Conservation (phyloP, 208 protist species). For the Trypanosoma conorhini region DNA sequence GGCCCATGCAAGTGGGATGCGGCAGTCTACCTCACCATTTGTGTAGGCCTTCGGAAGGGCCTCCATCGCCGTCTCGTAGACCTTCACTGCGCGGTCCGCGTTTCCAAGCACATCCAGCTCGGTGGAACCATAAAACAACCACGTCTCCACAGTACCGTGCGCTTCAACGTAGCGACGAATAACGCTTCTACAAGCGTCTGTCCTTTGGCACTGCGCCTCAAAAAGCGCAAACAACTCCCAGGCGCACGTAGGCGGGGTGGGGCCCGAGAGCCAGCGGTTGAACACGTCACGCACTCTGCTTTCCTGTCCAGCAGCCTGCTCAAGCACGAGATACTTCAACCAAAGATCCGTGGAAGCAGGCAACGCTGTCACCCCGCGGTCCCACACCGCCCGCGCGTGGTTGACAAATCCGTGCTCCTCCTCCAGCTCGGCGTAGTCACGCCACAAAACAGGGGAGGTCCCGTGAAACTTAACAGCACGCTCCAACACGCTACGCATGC, state of each 20-base stretch:
- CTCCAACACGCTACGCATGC: constrained; percentile 97
- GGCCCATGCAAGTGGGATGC: constrained; percentile 69
- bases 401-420: constrained; percentile 96
- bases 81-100: constrained; percentile 45
- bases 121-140: constrained; percentile 89
- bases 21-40: constrained; percentile 42
- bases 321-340: constrained; percentile 96
- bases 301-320: constrained; percentile 96
- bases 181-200: constrained; percentile 50
- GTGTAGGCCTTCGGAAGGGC: constrained; percentile 59
- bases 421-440: constrained; percentile 99
- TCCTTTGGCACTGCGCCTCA: constrained; percentile 66
- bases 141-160: constrained; percentile 67
- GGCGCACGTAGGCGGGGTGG: constrained; percentile 80
- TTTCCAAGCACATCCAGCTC: constrained; percentile 77
- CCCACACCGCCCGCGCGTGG: constrained; percentile 97
- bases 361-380: constrained; percentile 95
- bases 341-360: constrained; percentile 97
- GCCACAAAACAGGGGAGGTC: constrained; percentile 89
- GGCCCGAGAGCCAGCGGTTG: constrained; percentile 96
- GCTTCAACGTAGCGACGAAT: constrained; percentile 71
- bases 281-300: constrained; percentile 90
- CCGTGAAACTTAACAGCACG: constrained; percentile 92
- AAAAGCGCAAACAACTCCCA: constrained; percentile 95
- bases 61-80: constrained; percentile 69